Base-by-base conservation (phyloP, 495 filamentous ascomycete genomes). In the Geopyxis carbonaria region DNA sequence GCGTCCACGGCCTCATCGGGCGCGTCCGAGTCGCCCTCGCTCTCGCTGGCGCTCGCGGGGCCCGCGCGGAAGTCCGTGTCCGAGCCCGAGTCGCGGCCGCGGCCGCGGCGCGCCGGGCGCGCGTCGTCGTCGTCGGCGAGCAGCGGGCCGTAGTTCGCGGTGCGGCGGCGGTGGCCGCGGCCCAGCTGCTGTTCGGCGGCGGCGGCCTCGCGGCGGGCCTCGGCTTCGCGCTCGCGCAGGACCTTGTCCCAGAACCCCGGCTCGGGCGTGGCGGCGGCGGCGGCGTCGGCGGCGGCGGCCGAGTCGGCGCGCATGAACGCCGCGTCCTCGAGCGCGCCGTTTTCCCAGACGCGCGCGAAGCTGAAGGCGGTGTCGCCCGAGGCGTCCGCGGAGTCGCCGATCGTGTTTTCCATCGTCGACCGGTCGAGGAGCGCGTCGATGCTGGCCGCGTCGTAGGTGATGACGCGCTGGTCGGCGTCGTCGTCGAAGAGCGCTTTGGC, bases 331-430 rank as follows among this genome's bases (percentile, higher is more conserved):
- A 58, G 47, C 3, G 44, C 44, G 5, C 61, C 66, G 51, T 91
- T 91, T 8, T 75, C 80, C 89, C 89, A 97, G 2, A 97, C 78
- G 15, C 84, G 70, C 34, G 89, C 91, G 57, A 85, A 82, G 27
- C 76, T 84, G 60, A 94, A 97, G 1, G 75, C 69, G 16, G 68
- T 68, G 16, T 31, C 7, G 22, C 45, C 51, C 4, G 37, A 31
- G 27, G 67, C 60, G 25, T 72, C 63, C 7, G 64, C 59, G 7
- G 68, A 64, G 7, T 58, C 56, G n/a, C n/a, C n/a, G 4, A 68
- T 56, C 2, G 76, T 79, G 42, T 83, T 71, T 53, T 93, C 86
- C 6, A 76, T 67, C 34, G 78, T 72, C 39, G 75, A 82, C 13
- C 91, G 75, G 54, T 95, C 87, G 16, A 99, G 66, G 4, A 99